These are phyloP conservation scores for Camillea tinctor DNA, from an alignment of 2,329 filamentous ascomycete species.

Conservation along the genomic window DNA sequence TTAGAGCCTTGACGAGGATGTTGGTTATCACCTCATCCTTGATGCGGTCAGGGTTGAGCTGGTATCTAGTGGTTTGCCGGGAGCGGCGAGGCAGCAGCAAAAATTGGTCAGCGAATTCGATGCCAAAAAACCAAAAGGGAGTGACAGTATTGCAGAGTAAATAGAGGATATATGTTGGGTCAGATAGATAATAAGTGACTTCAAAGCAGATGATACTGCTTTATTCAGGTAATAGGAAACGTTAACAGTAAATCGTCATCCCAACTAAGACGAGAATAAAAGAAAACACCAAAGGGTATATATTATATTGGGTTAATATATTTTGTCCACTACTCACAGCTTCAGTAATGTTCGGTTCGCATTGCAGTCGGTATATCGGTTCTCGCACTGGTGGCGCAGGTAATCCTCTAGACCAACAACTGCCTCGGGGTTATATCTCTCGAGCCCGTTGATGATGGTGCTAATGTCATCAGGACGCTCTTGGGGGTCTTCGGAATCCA, in stretches of 20 bases:
- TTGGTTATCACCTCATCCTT: constrained; percentile 98
- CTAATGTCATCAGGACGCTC: constrained; percentile 92
- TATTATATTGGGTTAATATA: no score
- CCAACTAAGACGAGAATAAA: constrained; percentile 16
- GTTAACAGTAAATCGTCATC: constrained; percentile 80
- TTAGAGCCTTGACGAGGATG: constrained; percentile 96
- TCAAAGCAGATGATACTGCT: constrained; percentile 59
- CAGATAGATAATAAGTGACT: constrained; percentile 77
- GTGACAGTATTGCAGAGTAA: not conserved
- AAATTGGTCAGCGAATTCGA: constrained; percentile 1
- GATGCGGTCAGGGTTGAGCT: constrained; percentile 98
- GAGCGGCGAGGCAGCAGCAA: constrained; percentile 4
- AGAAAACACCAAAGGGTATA: constrained; percentile 3
- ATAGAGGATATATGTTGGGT: constrained; percentile 36
- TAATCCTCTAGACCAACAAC: constrained; percentile 93
- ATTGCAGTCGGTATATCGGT: constrained; percentile 91
- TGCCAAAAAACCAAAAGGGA: not conserved
- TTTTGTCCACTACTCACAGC: constrained; percentile 66
- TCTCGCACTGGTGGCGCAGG: constrained; percentile 90
- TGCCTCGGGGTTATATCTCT: constrained; percentile 98
- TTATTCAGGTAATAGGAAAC: constrained; percentile 99
- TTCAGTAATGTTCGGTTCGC: constrained; percentile 95
- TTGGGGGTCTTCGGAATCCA: constrained; percentile 80
- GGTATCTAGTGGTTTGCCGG: constrained; percentile 65
- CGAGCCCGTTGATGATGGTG: constrained; percentile 91